Base-by-base conservation (phyloP, 2,329 filamentous ascomycete genomes). In the Elsinoe fawcettii region DNA sequence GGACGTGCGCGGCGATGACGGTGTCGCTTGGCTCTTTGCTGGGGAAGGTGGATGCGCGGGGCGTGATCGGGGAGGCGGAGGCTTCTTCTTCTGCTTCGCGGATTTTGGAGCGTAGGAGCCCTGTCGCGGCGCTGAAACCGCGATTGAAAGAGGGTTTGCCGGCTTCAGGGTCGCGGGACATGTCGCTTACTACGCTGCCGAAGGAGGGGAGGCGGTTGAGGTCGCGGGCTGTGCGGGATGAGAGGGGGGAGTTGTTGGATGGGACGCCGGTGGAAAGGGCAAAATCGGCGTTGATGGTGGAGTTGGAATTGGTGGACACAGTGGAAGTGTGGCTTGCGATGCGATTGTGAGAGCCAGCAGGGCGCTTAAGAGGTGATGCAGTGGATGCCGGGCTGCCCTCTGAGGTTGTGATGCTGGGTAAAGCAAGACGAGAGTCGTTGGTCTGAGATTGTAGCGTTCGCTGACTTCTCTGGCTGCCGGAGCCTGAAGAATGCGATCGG, bases 171-270 rank as follows among this genome's bases (percentile, higher is more conserved):
- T 80, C 73, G 63, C 74, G 77, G 20, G 80, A 82, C 27, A 83
- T 74, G 0, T 86, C 88, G 4, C 90, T 96, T 1, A 84, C 87
- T 74, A 96, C 90, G 69, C 92, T 96, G 20, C 90, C 90, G 59
- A 96, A 80, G 72, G 91, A 96, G 60, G 91, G 85, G 9, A 90
- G 82, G 22, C 92, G 80, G 18, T 86, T 84, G 56, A 95, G 75
- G 60, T 80, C 77, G 67, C 79, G 81, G 69, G 74, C 64, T 65
- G 74, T 64, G 39, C 65, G 66, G 44, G 62, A 63, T 57, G 61
- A 67, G 7, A 67, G 68, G 37, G 65, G 67, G 37, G 56, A 60
- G 6, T 51, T 75, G 1, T 88, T 83, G 3, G 82, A 76, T 11
- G 88, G 87, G 23, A 90, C 88, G 16, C 88, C 90, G 1, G 88